phyloP scores from a whole-genome alignment of 2,329 filamentous ascomycete species.

The Hyphodiscus sp. region DNA sequence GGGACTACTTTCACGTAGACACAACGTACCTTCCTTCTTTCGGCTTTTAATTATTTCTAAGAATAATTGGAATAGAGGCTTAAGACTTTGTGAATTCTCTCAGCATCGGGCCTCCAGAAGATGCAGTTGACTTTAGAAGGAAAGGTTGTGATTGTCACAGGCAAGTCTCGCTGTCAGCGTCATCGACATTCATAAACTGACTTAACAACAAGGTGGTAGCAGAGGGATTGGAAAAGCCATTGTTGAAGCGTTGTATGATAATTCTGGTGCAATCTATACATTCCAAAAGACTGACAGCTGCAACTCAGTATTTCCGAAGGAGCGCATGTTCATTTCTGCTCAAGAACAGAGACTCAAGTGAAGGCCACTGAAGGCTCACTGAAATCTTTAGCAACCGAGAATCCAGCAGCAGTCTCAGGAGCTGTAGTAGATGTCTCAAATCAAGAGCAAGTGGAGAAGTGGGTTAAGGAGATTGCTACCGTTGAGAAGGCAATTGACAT shows the following conservation, averaged over 20 bases:
- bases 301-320: constrained; percentile 15
- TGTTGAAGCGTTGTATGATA: constrained; percentile 16
- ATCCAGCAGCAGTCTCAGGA: constrained; percentile 13
- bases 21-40: no score
- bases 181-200: no score
- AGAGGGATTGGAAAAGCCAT: constrained; percentile 23
- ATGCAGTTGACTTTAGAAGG: constrained; percentile 32
- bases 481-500: constrained; percentile 15
- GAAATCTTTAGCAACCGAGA: constrained; percentile 1
- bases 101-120: not conserved
- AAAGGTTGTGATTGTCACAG: constrained; percentile 32
- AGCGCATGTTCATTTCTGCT: constrained; percentile 21
- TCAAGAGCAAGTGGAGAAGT: constrained; percentile 10
- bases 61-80: no score
- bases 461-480: constrained; percentile 11
- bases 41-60: no score
- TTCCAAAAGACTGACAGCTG: not conserved
- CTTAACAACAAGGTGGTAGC: constrained; percentile 15
- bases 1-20: no score
- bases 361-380: constrained; percentile 3
- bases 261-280: no score
- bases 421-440: constrained; percentile 15
- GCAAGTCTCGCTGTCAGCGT: constrained; percentile 10
- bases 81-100: no score
- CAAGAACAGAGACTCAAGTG: constrained; percentile 15